Evolutionary conservation across 2,329 filamentous ascomycete genomes (phyloP), one percentile per base, ranked within the genome.

Genomic region (Lasiodiplodia sp.): DNA sequence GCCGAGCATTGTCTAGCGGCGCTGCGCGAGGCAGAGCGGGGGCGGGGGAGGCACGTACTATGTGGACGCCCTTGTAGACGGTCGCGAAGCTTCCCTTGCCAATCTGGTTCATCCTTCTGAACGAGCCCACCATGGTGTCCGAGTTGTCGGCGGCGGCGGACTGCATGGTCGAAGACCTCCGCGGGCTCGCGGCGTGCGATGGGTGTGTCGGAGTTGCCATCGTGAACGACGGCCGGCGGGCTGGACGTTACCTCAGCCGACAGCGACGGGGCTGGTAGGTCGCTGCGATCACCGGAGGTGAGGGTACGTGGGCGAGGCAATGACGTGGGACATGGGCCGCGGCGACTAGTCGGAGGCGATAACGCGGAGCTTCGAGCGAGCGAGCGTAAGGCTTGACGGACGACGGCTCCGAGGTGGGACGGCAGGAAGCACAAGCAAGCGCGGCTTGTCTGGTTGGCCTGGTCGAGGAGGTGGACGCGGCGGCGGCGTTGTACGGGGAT

Each of bases 21-120:
- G 10, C 58, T 16, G 58, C 40, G 58, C 25, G 11, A n/a, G 11
- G 25, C 40, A 47, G 58, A 62, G 40, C 38, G 21, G n/a, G 37
- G 14, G 31, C 2, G 31, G 31, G 37, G 69, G 44, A 69, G 69
- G 44, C 67, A 83, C 90, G 82, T 83, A 97, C 94, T 83, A 91
- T 91, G 82, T 96, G 92, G 74, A 90, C 89, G 72, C 92, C 94
- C 79, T 92, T 89, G 80, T 96, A 98, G 73, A 99, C 96, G 73
- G 94, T 94, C 72, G 96, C 96, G 84, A 98, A 99, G 84, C 96
- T 98, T 71, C 96, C 96, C 83, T 96, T 96, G 72, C 96, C 96
- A 79, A 98, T 97, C 83, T 97, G 93, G 74, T 92, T 90, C 74
- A 94, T 88, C 76, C 95, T 90, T 75, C 88, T 87, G 81, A 96